These are phyloP conservation scores for Ascochyta rabiei DNA, from an alignment of 2,329 filamentous ascomycete genomes.

Conservation along the genomic window DNA sequence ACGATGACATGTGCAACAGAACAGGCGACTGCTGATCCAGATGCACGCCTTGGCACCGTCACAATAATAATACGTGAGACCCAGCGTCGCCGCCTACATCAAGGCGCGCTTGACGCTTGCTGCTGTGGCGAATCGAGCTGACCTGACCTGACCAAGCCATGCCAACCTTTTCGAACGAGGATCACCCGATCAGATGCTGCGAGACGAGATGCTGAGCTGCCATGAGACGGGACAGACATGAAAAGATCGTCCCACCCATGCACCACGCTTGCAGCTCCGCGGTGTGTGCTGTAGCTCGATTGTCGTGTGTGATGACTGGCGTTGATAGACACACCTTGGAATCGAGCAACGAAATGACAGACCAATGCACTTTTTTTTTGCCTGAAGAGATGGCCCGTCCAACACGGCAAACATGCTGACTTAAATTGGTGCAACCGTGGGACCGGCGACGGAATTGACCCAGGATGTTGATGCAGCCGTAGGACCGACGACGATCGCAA, in stretches of 20 bases:
- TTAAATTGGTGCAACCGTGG: too few relatives aligned
- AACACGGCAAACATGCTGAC: too few relatives aligned
- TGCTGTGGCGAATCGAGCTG: neutral
- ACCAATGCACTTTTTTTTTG: neutral
- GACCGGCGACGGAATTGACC: neutral
- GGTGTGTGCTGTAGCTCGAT: too few relatives aligned
- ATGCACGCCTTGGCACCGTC: conserved; percentile 3
- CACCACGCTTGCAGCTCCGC: neutral
- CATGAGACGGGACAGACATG: neutral
- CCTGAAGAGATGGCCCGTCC: conserved; percentile 2
- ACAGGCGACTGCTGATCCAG: neutral
- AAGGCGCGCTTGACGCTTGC: neutral
- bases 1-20: neutral
- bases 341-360: neutral
- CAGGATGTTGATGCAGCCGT: neutral
- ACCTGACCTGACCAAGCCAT: neutral
- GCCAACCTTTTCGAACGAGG: neutral
- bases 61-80: neutral
- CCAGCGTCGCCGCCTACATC: neutral
- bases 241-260: neutral
- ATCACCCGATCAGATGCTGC: conserved; percentile 1
- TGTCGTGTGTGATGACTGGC: too few relatives aligned
- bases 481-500: neutral
- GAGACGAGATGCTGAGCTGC: neutral
- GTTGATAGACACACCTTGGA: neutral